Evolutionary conservation across 305 asterid species (phyloP).

Genomic region (Solanum hybrid): DNA sequence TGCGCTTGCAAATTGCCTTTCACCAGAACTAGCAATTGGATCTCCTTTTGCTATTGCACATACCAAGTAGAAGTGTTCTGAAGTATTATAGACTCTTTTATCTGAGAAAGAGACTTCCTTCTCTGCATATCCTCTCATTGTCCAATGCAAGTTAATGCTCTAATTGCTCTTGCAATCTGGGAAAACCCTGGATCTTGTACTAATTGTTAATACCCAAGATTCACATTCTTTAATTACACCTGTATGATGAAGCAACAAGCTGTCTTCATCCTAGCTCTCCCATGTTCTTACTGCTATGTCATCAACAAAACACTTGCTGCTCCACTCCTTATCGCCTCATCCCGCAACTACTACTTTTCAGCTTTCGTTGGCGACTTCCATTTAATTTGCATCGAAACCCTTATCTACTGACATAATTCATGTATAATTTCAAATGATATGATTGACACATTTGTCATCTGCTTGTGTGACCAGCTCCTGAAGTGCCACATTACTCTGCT

Average conservation of each 20-base stretch:
- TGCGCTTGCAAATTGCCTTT: not conserved
- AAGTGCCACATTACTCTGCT: not conserved
- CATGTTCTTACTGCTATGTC: not conserved
- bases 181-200: not conserved
- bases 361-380: not conserved
- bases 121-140: not conserved
- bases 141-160: not conserved
- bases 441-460: not conserved
- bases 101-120: not conserved
- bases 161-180: not conserved
- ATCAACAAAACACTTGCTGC: not conserved
- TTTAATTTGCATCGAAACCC: not conserved
- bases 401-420: not conserved
- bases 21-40: not conserved
- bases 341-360: not conserved
- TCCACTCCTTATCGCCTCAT: not conserved
- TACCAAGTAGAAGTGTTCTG: not conserved
- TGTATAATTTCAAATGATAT: not conserved
- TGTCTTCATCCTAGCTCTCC: not conserved
- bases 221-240: not conserved
- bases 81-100: not conserved
- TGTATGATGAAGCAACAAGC: not conserved
- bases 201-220: not conserved
- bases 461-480: not conserved
- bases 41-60: not conserved